phyloP scores from a whole-genome alignment of 2,329 filamentous ascomycete species.

The Botrytis medusae region DNA sequence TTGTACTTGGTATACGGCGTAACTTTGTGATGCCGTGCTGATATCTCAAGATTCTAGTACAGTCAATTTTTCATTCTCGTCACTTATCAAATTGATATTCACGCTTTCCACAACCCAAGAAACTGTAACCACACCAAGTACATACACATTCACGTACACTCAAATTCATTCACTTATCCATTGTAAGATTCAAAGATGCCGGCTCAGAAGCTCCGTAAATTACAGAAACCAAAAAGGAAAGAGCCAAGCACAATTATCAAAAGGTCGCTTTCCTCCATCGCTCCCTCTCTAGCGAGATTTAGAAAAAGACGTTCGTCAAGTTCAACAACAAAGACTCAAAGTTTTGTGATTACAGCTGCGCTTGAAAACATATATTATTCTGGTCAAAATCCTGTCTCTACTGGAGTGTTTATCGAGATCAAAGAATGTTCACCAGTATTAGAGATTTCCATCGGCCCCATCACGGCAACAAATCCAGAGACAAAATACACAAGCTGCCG shows the following conservation, averaged over 20 bases:
- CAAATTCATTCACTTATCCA: background rate
- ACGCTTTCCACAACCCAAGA: background rate
- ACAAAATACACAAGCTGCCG: rapidly evolving
- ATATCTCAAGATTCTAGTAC: background rate
- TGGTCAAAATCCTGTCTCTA: too few relatives aligned
- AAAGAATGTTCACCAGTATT: background rate
- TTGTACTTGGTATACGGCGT: background rate
- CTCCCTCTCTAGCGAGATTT: background rate
- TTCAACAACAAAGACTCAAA: background rate
- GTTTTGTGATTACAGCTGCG: background rate
- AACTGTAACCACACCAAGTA: background rate
- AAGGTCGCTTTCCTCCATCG: background rate
- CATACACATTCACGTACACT: too few relatives aligned
- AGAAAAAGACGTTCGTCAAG: background rate
- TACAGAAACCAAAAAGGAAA: background rate
- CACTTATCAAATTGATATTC: background rate
- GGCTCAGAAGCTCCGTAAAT: background rate
- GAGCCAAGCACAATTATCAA: background rate
- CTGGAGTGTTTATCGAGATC: background rate
- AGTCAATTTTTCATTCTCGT: too few relatives aligned
- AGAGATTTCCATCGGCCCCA: too few relatives aligned
- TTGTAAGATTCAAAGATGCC: background rate
- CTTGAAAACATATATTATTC: background rate
- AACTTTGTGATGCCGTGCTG: background rate
- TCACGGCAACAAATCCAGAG: background rate